A percentile compares a stretch with the other conserved stretches of the same genome.
Evolutionary conservation across 805 yeast genomes (phyloP).

Genomic region (Lachancea sp.): DNA sequence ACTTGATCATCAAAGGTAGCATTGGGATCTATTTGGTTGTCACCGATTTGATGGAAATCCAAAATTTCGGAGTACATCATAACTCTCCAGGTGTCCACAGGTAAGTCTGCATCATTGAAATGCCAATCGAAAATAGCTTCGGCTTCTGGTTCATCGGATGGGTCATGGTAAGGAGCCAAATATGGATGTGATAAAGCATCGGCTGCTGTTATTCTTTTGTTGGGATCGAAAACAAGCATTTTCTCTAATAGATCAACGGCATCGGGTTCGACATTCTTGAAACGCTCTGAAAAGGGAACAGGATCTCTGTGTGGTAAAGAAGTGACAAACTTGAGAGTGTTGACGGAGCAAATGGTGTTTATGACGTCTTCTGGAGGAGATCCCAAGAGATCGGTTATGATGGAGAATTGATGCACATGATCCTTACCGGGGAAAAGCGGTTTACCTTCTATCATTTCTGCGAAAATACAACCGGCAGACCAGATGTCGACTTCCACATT

Average conservation of each 20-base stretch:
- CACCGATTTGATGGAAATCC: slow-evolving; percentile 89
- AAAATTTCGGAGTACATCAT: slow-evolving; percentile 98
- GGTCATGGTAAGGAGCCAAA: slow-evolving; percentile 92
- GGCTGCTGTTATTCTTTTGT: slow-evolving; percentile 87
- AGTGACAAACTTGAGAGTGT: slow-evolving; percentile 88
- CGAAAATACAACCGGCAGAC: slow-evolving; percentile 96
- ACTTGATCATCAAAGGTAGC: slow-evolving; percentile 34
- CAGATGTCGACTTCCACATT: slow-evolving; percentile 96
- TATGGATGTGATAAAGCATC: slow-evolving; percentile 87
- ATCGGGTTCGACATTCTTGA: slow-evolving; percentile 70
- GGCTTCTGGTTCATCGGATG: slow-evolving; percentile 94
- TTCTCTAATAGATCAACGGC: slow-evolving; percentile 83
- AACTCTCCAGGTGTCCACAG: slow-evolving; percentile 97
- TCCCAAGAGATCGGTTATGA: slow-evolving; percentile 92
- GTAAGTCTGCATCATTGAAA: slow-evolving; percentile 94
- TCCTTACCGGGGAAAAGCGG: slow-evolving; percentile 98
- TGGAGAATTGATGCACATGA: slow-evolving; percentile 96
- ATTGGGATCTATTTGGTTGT: slow-evolving; percentile 31
- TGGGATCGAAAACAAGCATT: slow-evolving; percentile 93
- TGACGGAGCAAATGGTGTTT: slow-evolving; percentile 92
- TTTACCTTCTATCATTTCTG: slow-evolving; percentile 96
- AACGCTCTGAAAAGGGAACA: slow-evolving; percentile 77
- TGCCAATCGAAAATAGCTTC: slow-evolving; percentile 95
- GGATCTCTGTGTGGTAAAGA: slow-evolving; percentile 91
- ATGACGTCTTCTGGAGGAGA: slow-evolving; percentile 96